Percentiles rank a stretch among this genome's conserved stretches.
These are phyloP conservation scores for Russula sp. DNA, from an alignment of 768 basidiomycete genomes.

Conservation along the genomic window DNA sequence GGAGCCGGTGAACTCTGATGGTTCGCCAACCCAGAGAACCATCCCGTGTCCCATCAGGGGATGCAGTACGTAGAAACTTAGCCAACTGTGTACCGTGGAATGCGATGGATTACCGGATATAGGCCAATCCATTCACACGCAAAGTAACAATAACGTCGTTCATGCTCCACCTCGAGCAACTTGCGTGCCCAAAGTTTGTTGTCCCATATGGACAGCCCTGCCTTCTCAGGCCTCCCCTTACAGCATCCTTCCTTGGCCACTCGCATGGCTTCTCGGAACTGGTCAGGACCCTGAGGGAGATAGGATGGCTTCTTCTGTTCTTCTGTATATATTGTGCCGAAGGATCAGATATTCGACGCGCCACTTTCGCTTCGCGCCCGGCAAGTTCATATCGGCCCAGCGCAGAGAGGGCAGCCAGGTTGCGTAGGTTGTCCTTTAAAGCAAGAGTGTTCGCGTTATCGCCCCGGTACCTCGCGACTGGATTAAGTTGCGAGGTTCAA, in stretches of 20 bases:
- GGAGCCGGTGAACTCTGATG: neutral
- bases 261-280: conserved; percentile 8
- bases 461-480: conserved; percentile 16
- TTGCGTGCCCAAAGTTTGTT: conserved; percentile 16
- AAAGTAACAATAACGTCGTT: conserved; percentile 7
- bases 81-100: neutral
- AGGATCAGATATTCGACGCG: conserved; percentile 19
- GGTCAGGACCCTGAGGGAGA: conserved; percentile 18
- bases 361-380: conserved; percentile 17
- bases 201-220: conserved; percentile 10
- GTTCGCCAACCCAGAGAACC: too few species aligned
- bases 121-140: conserved; percentile 4
- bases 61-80: neutral
- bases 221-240: neutral
- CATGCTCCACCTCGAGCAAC: neutral
- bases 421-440: neutral
- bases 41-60: conserved; percentile 5
- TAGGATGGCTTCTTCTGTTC: neutral
- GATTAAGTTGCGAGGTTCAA: neutral
- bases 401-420: neutral
- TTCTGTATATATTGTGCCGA: conserved; percentile 17
- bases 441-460: conserved; percentile 22
- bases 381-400: conserved; percentile 4
- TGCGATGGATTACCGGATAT: conserved; percentile 16
- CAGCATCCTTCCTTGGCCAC: conserved; percentile 9